These are phyloP conservation scores for Candida vaughaniae DNA, from an alignment of 805 yeast genomes.

Conservation along the genomic window DNA sequence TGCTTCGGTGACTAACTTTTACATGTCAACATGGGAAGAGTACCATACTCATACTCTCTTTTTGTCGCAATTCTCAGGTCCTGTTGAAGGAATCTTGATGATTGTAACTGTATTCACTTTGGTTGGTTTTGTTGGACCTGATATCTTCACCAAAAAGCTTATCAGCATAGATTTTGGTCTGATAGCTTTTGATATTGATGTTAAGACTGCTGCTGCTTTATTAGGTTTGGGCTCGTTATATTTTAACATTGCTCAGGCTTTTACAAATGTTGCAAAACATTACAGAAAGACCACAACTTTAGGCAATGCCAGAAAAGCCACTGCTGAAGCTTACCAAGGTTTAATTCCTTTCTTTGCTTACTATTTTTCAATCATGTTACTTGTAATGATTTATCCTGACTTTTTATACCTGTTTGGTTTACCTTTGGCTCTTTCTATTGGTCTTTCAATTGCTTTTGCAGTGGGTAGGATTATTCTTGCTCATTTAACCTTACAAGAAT, in stretches of 20 bases:
- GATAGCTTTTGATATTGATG: conserved; percentile 24
- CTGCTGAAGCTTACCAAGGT: conserved; percentile 49
- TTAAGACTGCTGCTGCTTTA: conserved; percentile 24
- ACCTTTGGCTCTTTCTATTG: conserved; percentile 68
- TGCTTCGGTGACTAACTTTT: conserved; percentile 77
- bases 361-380: conserved; percentile 46
- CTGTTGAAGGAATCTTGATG: conserved; percentile 88
- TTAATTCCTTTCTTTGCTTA: conserved; percentile 67
- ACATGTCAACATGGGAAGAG: conserved; percentile 93
- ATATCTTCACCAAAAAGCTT: conserved; percentile 55
- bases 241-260: conserved; percentile 69
- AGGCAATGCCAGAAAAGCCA: conserved; percentile 25
- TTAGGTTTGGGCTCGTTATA: conserved; percentile 55
- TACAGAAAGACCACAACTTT: conserved; percentile 33
- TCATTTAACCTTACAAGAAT: conserved; percentile 76
- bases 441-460: conserved; percentile 72
- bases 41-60: conserved; percentile 83
- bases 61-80: conserved; percentile 82
- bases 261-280: conserved; percentile 53
- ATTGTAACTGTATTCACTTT: conserved; percentile 52
- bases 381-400: conserved; percentile 52
- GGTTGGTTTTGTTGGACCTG: conserved; percentile 72
- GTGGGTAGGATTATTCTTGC: conserved; percentile 92
- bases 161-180: conserved; percentile 34
- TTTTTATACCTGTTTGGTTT: conserved; percentile 44